Conservation (phyloP, 257 asterid species). For the Echites panduratus region DNA sequence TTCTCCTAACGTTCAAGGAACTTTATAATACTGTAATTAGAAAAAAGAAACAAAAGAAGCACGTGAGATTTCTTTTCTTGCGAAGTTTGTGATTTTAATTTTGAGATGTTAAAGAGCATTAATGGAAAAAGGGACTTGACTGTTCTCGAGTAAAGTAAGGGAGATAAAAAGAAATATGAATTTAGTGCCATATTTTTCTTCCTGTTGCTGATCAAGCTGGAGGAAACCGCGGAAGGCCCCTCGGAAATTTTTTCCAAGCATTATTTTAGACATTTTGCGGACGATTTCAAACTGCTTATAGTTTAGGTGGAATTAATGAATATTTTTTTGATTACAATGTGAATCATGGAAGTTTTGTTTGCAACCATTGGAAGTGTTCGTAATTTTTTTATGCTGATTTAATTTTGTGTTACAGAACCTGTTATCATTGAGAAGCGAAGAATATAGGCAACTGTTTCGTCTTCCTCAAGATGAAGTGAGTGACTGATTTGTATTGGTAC, state of each 20-base stretch:
- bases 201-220: neutral
- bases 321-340: neutral
- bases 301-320: neutral
- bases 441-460: constrained; percentile 85
- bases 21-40: neutral
- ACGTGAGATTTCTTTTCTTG: neutral
- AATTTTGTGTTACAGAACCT: constrained; percentile 44
- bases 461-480: constrained; percentile 93
- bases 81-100: neutral
- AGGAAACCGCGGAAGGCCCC: neutral
- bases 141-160: neutral
- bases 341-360: neutral
- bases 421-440: constrained; percentile 65
- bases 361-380: neutral
- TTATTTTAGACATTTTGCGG: neutral
- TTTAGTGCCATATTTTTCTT: neutral
- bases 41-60: neutral
- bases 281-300: neutral
- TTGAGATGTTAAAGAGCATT: neutral
- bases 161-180: neutral
- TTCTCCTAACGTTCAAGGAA: neutral
- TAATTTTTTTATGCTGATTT: no score
- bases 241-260: neutral
- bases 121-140: neutral
- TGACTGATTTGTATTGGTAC: constrained; percentile 5